A percentile compares a stretch with the other conserved stretches of the same genome.
phyloP scores from a whole-genome alignment of 1,284 basidiomycete genomes.

The Chalciporus sp. region DNA sequence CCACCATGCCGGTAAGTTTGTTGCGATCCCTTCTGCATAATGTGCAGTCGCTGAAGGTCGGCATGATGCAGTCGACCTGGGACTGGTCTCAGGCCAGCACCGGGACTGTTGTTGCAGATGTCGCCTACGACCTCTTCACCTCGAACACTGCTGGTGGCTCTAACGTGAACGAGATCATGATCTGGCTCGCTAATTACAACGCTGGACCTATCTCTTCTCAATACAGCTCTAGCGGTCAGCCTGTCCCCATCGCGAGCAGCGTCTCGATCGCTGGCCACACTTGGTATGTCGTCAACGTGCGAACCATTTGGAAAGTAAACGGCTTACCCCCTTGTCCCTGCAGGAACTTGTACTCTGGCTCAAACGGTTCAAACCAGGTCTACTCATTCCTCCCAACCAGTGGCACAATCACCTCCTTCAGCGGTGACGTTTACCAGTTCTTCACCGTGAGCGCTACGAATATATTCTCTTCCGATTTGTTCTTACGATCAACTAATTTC shows the following conservation, averaged over 20 bases:
- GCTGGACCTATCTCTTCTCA: slow-evolving; percentile 56
- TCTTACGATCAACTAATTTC: neutral
- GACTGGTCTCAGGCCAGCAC: slow-evolving; percentile 41
- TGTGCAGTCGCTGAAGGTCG: neutral
- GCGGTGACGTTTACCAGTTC: slow-evolving; percentile 57
- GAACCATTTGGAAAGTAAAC: no score
- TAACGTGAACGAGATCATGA: slow-evolving; percentile 63
- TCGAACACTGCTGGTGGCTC: slow-evolving; percentile 51
- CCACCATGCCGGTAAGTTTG: slow-evolving; percentile 52
- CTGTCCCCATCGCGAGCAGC: slow-evolving; percentile 47
- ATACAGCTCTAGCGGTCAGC: slow-evolving; percentile 50
- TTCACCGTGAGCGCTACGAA: slow-evolving; percentile 41
- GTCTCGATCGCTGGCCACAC: slow-evolving; percentile 50
- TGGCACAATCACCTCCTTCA: slow-evolving; percentile 52
- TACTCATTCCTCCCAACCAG: slow-evolving; percentile 61
- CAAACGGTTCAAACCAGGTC: slow-evolving; percentile 61
- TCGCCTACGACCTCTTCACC: slow-evolving; percentile 68
- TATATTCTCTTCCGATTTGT: no score
- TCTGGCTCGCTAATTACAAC: slow-evolving; percentile 64
- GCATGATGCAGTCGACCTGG: slow-evolving; percentile 41
- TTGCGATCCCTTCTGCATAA: neutral
- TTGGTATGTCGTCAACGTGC: slow-evolving; percentile 40
- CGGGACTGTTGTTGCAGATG: slow-evolving; percentile 47
- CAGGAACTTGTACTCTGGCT: slow-evolving; percentile 61
- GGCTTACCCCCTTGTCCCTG: neutral